Evolutionary conservation across 2,329 filamentous ascomycete species (phyloP).

Genomic region (Amphichorda felina): DNA sequence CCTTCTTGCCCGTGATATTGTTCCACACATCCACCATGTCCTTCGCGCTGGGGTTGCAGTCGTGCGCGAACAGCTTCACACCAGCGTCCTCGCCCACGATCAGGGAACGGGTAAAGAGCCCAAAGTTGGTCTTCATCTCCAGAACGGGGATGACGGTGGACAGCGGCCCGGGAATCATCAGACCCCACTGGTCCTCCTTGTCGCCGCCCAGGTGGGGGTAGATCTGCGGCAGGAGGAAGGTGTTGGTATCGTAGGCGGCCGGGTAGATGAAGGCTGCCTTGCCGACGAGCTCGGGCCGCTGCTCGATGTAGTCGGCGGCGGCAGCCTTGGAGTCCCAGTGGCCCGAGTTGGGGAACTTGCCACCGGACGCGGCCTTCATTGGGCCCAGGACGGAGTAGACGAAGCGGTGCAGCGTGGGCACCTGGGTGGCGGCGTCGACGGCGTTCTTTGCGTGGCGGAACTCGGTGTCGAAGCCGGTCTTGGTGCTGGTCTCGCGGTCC

Average conservation of each 20-base stretch:
- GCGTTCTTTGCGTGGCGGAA: constrained; percentile 39
- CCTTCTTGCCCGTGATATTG: constrained; percentile 21
- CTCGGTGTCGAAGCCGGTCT: constrained; percentile 31
- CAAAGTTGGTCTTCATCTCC: constrained; percentile 22
- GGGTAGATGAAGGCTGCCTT: constrained; percentile 22
- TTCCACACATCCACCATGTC: constrained; percentile 22
- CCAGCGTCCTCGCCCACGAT: constrained; percentile 24
- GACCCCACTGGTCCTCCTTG: constrained; percentile 11
- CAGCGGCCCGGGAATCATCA: constrained; percentile 15
- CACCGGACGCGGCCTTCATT: constrained; percentile 28
- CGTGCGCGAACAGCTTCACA: constrained; percentile 31
- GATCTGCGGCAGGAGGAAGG: constrained; percentile 7
- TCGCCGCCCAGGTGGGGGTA: constrained; percentile 11
- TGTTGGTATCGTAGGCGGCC: constrained; percentile 10
- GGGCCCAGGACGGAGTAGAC: constrained; percentile 37
- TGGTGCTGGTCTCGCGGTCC: constrained; percentile 18
- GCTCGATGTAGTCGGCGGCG: constrained; percentile 28
- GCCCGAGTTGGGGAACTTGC: constrained; percentile 28
- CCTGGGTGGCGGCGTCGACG: constrained; percentile 28
- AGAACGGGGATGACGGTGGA: constrained; percentile 24
- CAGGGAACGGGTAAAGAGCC: constrained; percentile 29
- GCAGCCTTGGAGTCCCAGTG: constrained; percentile 39
- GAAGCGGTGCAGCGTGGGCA: constrained; percentile 29
- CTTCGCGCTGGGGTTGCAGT: constrained; percentile 20
- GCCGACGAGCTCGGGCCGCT: constrained; percentile 22